A percentile compares a stretch with the other conserved stretches of the same genome.
phyloP scores from a whole-genome alignment of 2,329 filamentous ascomycete genomes.

The Aciculosporium take region DNA sequence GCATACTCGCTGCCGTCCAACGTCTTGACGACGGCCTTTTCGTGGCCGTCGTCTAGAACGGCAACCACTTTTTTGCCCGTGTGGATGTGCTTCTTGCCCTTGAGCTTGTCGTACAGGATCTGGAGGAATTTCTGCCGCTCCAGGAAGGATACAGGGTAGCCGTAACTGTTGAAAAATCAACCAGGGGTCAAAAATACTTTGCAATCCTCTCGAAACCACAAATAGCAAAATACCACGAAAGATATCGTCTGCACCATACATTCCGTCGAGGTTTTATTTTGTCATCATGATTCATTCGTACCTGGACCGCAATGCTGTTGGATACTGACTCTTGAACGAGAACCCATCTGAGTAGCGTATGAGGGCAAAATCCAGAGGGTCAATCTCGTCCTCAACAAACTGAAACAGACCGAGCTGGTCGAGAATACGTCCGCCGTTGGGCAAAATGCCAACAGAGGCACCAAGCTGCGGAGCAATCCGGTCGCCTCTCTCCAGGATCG shows the following conservation, averaged over 20 bases:
- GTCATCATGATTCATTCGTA: too few relatives aligned
- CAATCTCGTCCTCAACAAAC: slow-evolving; percentile 4
- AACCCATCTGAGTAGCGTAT: slow-evolving; percentile 6
- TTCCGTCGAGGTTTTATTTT: too few relatives aligned
- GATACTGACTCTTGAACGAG: slow-evolving; percentile 7
- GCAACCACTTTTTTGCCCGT: slow-evolving; percentile 8
- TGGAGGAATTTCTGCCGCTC: slow-evolving; percentile 21
- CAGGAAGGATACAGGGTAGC: slow-evolving; percentile 20
- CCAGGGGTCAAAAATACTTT: background rate
- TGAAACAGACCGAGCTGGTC: slow-evolving; percentile 30
- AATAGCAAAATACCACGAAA: too few relatives aligned
- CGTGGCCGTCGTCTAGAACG: slow-evolving; percentile 4
- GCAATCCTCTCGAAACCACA: background rate
- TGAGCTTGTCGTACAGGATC: slow-evolving; percentile 18
- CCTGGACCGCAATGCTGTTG: slow-evolving; percentile 4
- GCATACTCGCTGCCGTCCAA: slow-evolving; percentile 19
- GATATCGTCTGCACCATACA: too few relatives aligned
- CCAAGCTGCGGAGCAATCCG: slow-evolving; percentile 31
- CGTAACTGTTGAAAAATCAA: slow-evolving; percentile 8
- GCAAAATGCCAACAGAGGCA: slow-evolving; percentile 30
- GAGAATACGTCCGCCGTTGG: slow-evolving; percentile 29
- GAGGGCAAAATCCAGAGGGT: slow-evolving; percentile 5
- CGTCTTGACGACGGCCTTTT: slow-evolving; percentile 14
- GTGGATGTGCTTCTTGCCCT: slow-evolving; percentile 14
- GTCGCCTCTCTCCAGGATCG: slow-evolving; percentile 30